phyloP scores from a whole-genome alignment of 1,139 yeast species.

The Taphrina confusa region DNA sequence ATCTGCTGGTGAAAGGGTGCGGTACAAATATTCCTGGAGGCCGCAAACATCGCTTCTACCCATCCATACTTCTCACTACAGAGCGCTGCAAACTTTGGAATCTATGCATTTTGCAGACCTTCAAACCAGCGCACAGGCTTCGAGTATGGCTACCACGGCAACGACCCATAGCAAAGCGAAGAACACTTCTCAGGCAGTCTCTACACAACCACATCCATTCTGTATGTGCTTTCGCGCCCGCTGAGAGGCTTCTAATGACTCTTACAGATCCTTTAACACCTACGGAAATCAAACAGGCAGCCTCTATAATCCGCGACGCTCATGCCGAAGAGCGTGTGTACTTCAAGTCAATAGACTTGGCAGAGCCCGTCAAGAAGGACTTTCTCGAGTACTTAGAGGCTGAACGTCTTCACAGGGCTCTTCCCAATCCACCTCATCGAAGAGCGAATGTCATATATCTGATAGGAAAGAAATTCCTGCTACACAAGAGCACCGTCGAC shows the following conservation, averaged over 20 bases:
- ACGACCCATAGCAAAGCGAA: background rate
- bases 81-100: no score
- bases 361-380: slow-evolving; percentile 67
- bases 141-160: background rate
- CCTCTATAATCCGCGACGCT: background rate
- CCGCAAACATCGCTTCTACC: no score
- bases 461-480: slow-evolving; percentile 57
- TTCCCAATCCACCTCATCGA: slow-evolving; percentile 65
- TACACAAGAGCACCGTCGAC: slow-evolving; percentile 70
- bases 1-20: no score
- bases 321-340: slow-evolving; percentile 44
- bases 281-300: background rate
- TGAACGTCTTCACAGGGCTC: slow-evolving; percentile 47
- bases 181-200: background rate
- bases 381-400: slow-evolving; percentile 63
- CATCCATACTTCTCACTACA: no score
- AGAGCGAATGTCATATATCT: slow-evolving; percentile 63
- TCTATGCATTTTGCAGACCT: slow-evolving; percentile 7
- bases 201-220: background rate
- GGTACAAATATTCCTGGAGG: no score
- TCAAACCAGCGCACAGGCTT: background rate
- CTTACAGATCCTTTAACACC: background rate
- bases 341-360: slow-evolving; percentile 68
- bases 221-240: background rate
- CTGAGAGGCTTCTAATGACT: background rate